Evolutionary conservation across 2,329 filamentous ascomycete species (phyloP).

Genomic region (Calonectria fujianensis): DNA sequence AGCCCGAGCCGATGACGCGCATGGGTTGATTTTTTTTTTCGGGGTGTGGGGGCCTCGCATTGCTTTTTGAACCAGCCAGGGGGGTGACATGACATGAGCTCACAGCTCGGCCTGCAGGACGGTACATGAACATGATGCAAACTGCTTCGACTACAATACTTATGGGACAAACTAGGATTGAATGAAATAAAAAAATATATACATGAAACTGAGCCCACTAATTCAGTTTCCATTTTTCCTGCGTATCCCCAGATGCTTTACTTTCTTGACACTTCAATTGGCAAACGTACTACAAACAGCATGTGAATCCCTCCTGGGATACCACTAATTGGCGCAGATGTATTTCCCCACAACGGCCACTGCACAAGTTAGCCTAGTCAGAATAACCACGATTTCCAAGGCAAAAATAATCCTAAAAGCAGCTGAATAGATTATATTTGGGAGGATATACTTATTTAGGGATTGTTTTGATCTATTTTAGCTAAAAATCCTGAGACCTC

Average conservation of each 20-base stretch:
- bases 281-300: background rate
- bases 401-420: too few relatives aligned
- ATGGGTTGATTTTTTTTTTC: background rate
- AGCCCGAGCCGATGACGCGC: constrained; percentile 16
- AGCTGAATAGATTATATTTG: too few relatives aligned
- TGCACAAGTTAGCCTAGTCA: too few relatives aligned
- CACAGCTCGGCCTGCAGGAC: background rate
- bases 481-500: too few relatives aligned
- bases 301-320: background rate
- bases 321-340: constrained; percentile 27
- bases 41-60: background rate
- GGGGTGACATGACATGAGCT: constrained; percentile 2
- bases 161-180: background rate
- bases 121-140: background rate
- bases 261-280: background rate
- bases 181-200: background rate
- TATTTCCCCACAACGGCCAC: background rate
- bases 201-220: background rate
- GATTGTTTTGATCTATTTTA: too few relatives aligned
- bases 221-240: background rate
- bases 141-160: background rate
- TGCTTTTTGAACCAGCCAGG: constrained; percentile 3
- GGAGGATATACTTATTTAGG: too few relatives aligned
- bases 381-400: too few relatives aligned
- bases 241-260: background rate